phyloP scores from a whole-genome alignment of 129 eudicot genomes.

The Flaveria linearis region DNA sequence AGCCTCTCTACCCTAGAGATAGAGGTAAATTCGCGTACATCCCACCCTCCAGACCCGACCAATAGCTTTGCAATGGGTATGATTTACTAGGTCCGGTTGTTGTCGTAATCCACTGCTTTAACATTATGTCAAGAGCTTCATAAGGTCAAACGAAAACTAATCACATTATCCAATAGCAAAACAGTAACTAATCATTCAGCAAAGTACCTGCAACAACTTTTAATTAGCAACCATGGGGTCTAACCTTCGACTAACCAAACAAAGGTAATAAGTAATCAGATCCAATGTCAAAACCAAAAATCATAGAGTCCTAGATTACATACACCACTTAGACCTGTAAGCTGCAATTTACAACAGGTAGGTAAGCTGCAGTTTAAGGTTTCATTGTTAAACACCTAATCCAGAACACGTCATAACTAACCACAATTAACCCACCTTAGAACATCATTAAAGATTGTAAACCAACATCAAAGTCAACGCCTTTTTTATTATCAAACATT shows the following conservation, averaged over 20 bases:
- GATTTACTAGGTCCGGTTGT: too few relatives aligned
- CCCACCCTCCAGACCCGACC: too few relatives aligned
- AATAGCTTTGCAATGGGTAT: too few relatives aligned
- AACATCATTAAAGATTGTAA: background rate
- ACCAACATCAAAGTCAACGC: constrained; percentile 11
- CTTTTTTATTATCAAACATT: background rate
- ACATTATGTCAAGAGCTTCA: background rate
- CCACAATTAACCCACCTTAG: constrained; percentile 43
- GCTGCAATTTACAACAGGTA: too few relatives aligned
- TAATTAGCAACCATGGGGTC: background rate
- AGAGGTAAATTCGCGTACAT: background rate
- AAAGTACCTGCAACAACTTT: background rate
- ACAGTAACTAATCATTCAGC: background rate
- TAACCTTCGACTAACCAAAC: background rate
- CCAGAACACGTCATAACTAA: too few relatives aligned
- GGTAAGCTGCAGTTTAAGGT: too few relatives aligned
- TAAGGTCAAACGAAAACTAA: background rate
- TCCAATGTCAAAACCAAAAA: constrained; percentile 3
- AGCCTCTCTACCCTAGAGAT: background rate
- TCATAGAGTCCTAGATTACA: background rate
- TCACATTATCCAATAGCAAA: background rate
- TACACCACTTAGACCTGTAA: too few relatives aligned
- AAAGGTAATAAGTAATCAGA: background rate
- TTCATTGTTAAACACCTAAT: too few relatives aligned
- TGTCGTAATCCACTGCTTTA: background rate